Evolutionary conservation across 83 land plant species (phyloP).

Genomic region (Larix sibirica): DNA sequence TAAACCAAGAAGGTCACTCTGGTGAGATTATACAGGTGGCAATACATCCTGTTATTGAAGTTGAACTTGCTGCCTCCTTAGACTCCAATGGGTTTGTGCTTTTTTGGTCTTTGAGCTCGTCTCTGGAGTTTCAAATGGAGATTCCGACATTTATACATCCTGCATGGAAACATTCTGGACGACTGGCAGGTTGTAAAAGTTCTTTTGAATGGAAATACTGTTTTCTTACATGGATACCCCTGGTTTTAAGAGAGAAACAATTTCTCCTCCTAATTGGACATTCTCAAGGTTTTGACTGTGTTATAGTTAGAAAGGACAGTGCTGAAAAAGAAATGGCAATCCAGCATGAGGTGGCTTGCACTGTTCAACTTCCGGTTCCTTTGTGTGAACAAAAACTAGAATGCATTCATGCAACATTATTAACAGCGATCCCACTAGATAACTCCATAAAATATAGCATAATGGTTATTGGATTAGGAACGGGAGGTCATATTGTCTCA

Average conservation of each 20-base stretch:
- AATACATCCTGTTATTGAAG: constrained; percentile 63
- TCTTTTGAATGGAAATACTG: constrained; percentile 25
- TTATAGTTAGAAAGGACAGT: constrained; percentile 28
- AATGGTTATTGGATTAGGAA: constrained; percentile 50
- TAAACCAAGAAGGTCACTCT: constrained; percentile 65
- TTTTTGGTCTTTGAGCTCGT: constrained; percentile 65
- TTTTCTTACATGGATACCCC: constrained; percentile 75
- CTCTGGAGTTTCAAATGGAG: constrained; percentile 26
- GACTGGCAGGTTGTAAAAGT: constrained; percentile 8
- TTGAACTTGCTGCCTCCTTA: constrained; percentile 77
- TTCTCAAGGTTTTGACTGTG: constrained; percentile 59
- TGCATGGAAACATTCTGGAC: constrained; percentile 54
- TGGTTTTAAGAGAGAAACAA: constrained; percentile 32
- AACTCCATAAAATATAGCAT: constrained; percentile 30
- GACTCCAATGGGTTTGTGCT: constrained; percentile 72
- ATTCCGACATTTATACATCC: constrained; percentile 36
- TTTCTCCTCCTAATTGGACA: constrained; percentile 62
- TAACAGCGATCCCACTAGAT: constrained; percentile 19
- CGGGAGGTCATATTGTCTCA: constrained; percentile 30
- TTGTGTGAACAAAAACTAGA: constrained; percentile 32
- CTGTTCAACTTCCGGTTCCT: constrained; percentile 37
- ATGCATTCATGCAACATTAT: constrained; percentile 38
- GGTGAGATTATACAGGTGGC: constrained; percentile 62
- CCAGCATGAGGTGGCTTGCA: constrained; percentile 32
- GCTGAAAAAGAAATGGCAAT: constrained; percentile 10